Evolutionary conservation across 2,329 filamentous ascomycete genomes (phyloP), one percentile per base, ranked within the genome.

Genomic region (Bipolaris bicolor): DNA sequence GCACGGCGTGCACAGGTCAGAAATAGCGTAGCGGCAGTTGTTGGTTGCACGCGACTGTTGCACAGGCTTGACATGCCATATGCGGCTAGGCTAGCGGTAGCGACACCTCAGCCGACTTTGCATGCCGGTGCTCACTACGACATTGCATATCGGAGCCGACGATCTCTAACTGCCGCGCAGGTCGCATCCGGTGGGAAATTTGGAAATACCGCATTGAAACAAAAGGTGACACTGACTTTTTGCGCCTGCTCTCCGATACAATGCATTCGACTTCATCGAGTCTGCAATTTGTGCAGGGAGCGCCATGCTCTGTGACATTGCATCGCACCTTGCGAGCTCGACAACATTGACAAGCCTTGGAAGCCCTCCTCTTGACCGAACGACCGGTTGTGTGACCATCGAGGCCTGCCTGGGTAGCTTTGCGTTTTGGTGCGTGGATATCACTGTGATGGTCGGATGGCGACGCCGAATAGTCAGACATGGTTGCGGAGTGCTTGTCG

Each of bases 321-420:
- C 93, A 97, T 55, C 93, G 87, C 40, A 97, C 93, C 76, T 97
- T 97, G 72, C 93, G 88, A 55, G 90, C 88, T 69, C 93, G 86
- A 78, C 93, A 97, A 68, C 90, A 92, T 61, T 92, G 91, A 76
- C 93, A 97, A 16, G 93, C 93, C 67, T 94, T 90, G 9, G 92
- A 92, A n/a, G 93, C 92, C 72, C 93, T 86, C 70, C 92, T 85
- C 79, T 97, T 97, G 51, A 88, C 86, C 52, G 85, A 85, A 80
- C 70, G 81, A 57, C 78, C 76, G 56, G 72, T 75, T 58, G 77
- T 74, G 67, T 77, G 76, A 61, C 78, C 78, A 52, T 83, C 79
- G 43, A 88, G 75, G 26, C 84, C 84, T 24, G 85, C 84, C 55
- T 81, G 77, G 39, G 82, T 81, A 41, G 83, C 82, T 67, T 86